phyloP scores from a whole-genome alignment of 345 rosid species.

The Excoecaria cochinchinensis region DNA sequence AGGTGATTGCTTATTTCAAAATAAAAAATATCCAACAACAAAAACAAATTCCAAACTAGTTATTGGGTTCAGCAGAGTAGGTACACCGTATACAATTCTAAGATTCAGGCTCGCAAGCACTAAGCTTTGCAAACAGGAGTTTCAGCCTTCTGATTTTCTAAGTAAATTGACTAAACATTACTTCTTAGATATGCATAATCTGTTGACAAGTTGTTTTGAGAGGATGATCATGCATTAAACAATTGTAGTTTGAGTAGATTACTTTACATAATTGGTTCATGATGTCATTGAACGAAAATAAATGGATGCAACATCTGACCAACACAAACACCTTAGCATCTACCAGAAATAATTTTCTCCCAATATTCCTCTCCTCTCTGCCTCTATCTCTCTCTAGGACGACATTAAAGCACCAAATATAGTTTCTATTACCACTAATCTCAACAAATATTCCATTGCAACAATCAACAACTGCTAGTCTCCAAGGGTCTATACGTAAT shows the following conservation, averaged over 20 bases:
- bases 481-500: background rate
- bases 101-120: background rate
- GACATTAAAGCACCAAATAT: background rate
- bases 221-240: background rate
- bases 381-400: no score
- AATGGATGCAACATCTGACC: background rate
- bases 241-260: background rate
- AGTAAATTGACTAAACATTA: background rate
- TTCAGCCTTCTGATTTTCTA: background rate
- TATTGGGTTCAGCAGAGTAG: background rate
- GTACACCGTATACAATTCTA: background rate
- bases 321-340: background rate
- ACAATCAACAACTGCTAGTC: background rate
- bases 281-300: background rate
- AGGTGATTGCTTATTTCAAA: background rate
- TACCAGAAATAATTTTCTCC: background rate
- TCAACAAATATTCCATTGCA: background rate
- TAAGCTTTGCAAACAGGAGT: background rate
- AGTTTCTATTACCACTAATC: background rate
- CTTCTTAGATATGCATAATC: no score
- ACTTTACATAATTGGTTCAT: background rate
- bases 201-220: background rate
- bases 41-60: background rate
- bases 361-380: background rate
- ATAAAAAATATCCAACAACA: background rate